Conservation (phyloP, 2,329 filamentous ascomycete genomes). For the Rhynchosporium secalis region DNA sequence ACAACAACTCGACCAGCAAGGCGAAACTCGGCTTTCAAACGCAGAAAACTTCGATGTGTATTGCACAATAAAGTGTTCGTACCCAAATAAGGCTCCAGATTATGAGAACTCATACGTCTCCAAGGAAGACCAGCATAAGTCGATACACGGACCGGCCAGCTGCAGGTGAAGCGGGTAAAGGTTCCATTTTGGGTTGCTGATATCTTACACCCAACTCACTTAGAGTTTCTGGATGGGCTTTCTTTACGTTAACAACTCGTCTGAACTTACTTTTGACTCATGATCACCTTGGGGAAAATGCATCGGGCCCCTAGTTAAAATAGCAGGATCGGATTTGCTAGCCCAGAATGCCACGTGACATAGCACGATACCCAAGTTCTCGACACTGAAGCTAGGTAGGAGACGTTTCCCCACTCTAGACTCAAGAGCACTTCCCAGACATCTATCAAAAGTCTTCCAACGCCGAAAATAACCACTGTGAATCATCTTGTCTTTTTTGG, state of each 20-base stretch:
- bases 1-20: neutral
- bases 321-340: neutral
- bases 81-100: too few relatives aligned
- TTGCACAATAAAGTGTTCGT: too few relatives aligned
- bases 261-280: neutral
- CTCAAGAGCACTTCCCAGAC: neutral
- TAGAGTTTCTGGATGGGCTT: neutral
- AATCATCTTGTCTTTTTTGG: conserved; percentile 22
- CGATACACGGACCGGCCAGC: too few relatives aligned
- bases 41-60: too few relatives aligned
- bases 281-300: too few relatives aligned
- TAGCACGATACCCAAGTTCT: neutral
- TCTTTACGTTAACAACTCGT: neutral
- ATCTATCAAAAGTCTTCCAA: neutral
- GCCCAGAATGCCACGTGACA: neutral
- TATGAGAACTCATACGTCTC: neutral
- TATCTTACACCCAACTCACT: neutral
- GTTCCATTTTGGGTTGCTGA: too few relatives aligned
- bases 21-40: too few relatives aligned
- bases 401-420: conserved; percentile 1
- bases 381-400: conserved; percentile 5
- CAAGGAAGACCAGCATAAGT: neutral
- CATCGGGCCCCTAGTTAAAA: neutral
- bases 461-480: conserved; percentile 14
- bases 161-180: too few relatives aligned